A percentile compares a stretch with the other conserved stretches of the same genome.
Conservation (phyloP, 768 basidiomycete genomes). For the Cytidiella melzeri region DNA sequence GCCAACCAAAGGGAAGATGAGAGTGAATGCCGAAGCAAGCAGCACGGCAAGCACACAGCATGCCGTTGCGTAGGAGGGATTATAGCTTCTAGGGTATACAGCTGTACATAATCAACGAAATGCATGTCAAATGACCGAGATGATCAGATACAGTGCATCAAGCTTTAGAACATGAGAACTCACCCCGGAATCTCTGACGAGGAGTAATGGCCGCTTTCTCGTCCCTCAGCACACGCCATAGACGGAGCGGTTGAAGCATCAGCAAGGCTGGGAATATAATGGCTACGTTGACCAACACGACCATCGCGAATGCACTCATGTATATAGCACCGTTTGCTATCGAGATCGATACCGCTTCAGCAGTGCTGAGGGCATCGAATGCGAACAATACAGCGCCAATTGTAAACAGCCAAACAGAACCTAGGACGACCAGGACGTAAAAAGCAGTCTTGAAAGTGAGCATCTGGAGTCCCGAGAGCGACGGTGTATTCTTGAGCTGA, state of each 20-base stretch:
- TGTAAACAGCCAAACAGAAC: slow-evolving; percentile 54
- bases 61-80: slow-evolving; percentile 60
- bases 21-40: slow-evolving; percentile 65
- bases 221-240: slow-evolving; percentile 50
- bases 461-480: slow-evolving; percentile 56
- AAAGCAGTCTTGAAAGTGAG: slow-evolving; percentile 60
- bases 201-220: slow-evolving; percentile 65
- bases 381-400: slow-evolving; percentile 70
- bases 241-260: slow-evolving; percentile 61
- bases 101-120: slow-evolving; percentile 33
- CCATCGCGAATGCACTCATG: slow-evolving; percentile 55
- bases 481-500: slow-evolving; percentile 50
- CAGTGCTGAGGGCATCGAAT: slow-evolving; percentile 47
- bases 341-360: slow-evolving; percentile 29
- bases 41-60: slow-evolving; percentile 63
- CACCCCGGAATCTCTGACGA: slow-evolving; percentile 73
- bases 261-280: slow-evolving; percentile 67
- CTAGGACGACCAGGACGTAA: slow-evolving; percentile 47
- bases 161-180: slow-evolving; percentile 15
- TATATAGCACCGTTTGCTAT: slow-evolving; percentile 70
- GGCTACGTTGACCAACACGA: slow-evolving; percentile 56
- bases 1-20: slow-evolving; percentile 73
- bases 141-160: not conserved
- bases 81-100: slow-evolving; percentile 65
- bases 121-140: too few relatives aligned